phyloP scores from a whole-genome alignment of 1,139 yeast genomes.

The Saccharomyces hybrid region DNA sequence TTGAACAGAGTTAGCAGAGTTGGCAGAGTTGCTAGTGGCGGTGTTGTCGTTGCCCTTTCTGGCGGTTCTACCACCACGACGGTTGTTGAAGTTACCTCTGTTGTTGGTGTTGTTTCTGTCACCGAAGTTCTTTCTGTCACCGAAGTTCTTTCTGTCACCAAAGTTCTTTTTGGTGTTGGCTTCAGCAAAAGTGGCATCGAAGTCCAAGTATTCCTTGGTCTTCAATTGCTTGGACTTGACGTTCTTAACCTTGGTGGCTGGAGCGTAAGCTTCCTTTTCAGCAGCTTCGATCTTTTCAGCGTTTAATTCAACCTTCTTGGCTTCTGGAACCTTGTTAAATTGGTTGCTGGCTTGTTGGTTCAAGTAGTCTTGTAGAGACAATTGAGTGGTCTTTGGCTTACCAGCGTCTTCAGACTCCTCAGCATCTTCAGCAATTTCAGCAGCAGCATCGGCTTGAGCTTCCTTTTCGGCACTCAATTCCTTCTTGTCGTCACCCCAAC shows the following conservation, averaged over 20 bases:
- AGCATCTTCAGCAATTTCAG: conserved; percentile 43
- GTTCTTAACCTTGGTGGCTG: conserved; percentile 53
- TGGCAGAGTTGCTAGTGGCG: conserved; percentile 19
- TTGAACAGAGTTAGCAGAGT: conserved; percentile 21
- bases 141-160: conserved; percentile 21
- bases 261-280: conserved; percentile 48
- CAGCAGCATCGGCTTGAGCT: conserved; percentile 17
- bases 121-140: conserved; percentile 25
- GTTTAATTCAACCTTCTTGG: conserved; percentile 40
- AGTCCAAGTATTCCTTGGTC: conserved; percentile 62
- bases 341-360: conserved; percentile 43
- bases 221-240: conserved; percentile 55
- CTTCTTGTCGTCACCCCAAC: conserved; percentile 72
- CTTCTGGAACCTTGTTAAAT: conserved; percentile 39
- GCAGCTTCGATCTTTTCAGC: conserved; percentile 46
- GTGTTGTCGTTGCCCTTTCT: conserved; percentile 15
- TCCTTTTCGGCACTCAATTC: conserved; percentile 34
- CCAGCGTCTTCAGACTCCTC: conserved; percentile 43
- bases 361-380: conserved; percentile 49
- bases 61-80: conserved; percentile 16
- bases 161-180: conserved; percentile 28
- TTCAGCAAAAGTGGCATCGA: conserved; percentile 59
- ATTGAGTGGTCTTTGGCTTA: conserved; percentile 42
- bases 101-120: conserved; percentile 13
- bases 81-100: not conserved